Conservation (phyloP, 768 basidiomycete species). For the Kwoniella bestiolae region DNA sequence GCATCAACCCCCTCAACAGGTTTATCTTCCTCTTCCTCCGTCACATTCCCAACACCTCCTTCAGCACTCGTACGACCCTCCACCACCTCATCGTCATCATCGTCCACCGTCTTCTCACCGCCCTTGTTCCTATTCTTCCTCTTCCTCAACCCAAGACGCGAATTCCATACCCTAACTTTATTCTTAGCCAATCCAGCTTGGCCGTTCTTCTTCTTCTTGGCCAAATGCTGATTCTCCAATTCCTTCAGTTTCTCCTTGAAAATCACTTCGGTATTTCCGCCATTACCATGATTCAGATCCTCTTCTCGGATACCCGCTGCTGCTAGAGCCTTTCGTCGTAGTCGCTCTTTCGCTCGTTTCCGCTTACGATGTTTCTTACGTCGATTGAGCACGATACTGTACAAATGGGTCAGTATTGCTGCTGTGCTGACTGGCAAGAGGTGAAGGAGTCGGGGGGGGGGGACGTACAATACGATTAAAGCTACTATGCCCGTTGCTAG, state of each 20-base stretch:
- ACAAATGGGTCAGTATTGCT: background rate
- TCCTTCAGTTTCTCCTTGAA: conserved; percentile 44
- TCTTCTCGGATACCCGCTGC: conserved; percentile 45
- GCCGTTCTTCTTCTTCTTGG: conserved; percentile 31
- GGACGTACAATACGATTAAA: conserved; percentile 44
- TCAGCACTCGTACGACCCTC: too few species aligned
- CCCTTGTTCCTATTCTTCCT: conserved; percentile 24
- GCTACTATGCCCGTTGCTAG: conserved; percentile 47
- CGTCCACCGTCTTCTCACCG: conserved; percentile 9
- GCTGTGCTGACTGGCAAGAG: background rate
- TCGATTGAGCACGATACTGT: conserved; percentile 48
- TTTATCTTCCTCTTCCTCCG: conserved; percentile 27
- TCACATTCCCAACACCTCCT: background rate
- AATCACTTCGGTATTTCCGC: conserved; percentile 24
- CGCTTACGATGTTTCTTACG: conserved; percentile 45
- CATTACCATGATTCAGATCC: conserved; percentile 18
- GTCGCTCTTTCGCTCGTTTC: conserved; percentile 45
- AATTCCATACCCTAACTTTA: conserved; percentile 45
- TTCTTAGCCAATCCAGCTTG: conserved; percentile 27
- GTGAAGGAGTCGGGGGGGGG: background rate
- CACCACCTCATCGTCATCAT: conserved; percentile 1
- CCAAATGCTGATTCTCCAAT: conserved; percentile 37
- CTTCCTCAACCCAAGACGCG: conserved; percentile 16
- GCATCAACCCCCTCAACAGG: conserved; percentile 19
- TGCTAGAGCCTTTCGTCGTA: conserved; percentile 40